phyloP scores from a whole-genome alignment of 331 rosid species.

The Rosa hybrid region DNA sequence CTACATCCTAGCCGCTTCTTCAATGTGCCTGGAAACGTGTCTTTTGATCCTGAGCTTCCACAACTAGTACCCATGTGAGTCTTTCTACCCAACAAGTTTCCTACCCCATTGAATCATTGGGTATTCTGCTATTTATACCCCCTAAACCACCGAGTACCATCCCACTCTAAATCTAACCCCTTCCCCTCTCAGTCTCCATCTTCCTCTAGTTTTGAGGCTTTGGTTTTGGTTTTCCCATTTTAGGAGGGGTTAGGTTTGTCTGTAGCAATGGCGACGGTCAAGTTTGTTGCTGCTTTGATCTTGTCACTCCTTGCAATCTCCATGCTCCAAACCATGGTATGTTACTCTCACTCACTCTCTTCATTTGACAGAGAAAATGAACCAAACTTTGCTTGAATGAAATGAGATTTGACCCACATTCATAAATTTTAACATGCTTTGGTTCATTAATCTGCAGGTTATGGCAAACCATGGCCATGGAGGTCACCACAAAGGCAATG shows the following conservation, averaged over 20 bases:
- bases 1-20: background rate
- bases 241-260: conserved; percentile 21
- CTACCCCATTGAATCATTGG: background rate
- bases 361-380: background rate
- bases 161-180: conserved; percentile 14
- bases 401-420: background rate
- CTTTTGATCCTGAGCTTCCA: background rate
- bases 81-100: background rate
- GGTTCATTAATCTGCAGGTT: conserved; percentile 38
- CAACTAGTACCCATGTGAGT: background rate
- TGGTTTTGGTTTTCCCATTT: background rate
- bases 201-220: conserved; percentile 3
- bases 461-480: conserved; percentile 67
- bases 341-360: background rate
- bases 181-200: conserved; percentile 4
- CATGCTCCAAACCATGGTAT: conserved; percentile 68
- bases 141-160: conserved; percentile 1
- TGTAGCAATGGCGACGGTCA: conserved; percentile 54
- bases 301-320: conserved; percentile 62
- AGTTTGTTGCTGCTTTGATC: conserved; percentile 43
- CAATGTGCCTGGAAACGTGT: background rate
- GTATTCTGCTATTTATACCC: conserved; percentile 15
- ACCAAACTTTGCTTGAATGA: background rate
- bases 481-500: conserved; percentile 53
- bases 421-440: background rate